These are phyloP conservation scores for Vigna unguiculata DNA, from an alignment of 306 rosid genomes.

Conservation along the genomic window DNA sequence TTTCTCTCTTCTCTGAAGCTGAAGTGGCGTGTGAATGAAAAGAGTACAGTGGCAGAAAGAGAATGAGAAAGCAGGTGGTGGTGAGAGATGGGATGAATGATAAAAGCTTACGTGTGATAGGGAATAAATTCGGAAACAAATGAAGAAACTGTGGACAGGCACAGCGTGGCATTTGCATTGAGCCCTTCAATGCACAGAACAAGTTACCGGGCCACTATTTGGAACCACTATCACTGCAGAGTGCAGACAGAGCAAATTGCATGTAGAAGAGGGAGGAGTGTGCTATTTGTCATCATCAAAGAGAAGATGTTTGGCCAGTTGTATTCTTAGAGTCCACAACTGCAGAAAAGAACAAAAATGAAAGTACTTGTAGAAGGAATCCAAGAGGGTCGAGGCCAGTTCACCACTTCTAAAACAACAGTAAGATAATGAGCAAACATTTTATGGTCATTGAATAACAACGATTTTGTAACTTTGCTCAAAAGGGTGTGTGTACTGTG, in stretches of 20 bases:
- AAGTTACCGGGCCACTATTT: neutral
- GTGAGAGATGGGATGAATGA: neutral
- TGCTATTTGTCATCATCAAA: neutral
- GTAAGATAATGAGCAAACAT: neutral
- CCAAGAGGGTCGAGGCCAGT: neutral
- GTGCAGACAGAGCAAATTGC: neutral
- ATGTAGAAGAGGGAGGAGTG: neutral
- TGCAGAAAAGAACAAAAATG: neutral
- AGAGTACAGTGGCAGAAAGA: neutral
- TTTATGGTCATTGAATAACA: neutral
- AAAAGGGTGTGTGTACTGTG: neutral
- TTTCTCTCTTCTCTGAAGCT: neutral
- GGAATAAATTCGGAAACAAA: neutral
- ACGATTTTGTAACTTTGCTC: no score
- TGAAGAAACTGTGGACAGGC: neutral
- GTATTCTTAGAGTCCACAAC: neutral
- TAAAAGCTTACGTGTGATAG: neutral
- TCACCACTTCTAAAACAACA: neutral
- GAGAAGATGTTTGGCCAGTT: neutral
- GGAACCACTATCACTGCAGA: conserved; percentile 3
- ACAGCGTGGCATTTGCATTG: neutral
- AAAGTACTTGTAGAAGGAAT: neutral
- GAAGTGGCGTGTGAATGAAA: conserved; percentile 8
- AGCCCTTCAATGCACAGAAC: conserved; percentile 16
- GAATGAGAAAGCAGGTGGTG: neutral